phyloP scores from a whole-genome alignment of 2,329 filamentous ascomycete genomes.

The Gyromitra esculenta region DNA sequence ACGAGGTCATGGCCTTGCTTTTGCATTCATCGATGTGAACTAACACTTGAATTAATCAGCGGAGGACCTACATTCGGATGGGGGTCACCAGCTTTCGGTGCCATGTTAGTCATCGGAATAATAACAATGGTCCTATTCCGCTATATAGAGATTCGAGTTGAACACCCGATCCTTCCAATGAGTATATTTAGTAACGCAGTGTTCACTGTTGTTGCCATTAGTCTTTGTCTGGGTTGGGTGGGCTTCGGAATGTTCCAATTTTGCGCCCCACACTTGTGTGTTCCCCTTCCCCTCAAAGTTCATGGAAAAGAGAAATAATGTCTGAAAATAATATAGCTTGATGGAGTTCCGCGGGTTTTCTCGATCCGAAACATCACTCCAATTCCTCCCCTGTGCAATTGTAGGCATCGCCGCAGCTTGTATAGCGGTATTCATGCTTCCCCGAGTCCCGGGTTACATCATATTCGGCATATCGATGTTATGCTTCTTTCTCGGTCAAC shows the following conservation, averaged over 20 bases:
- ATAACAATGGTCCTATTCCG: conserved; percentile 44
- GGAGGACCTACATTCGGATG: conserved; percentile 50
- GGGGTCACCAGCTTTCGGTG: conserved; percentile 34
- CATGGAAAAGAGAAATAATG: background rate
- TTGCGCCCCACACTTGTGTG: conserved; percentile 51
- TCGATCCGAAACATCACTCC: conserved; percentile 35
- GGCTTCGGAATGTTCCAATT: conserved; percentile 54
- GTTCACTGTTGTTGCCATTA: conserved; percentile 50
- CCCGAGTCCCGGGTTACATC: conserved; percentile 48
- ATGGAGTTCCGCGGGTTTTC: conserved; percentile 50
- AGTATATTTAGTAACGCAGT: conserved; percentile 44
- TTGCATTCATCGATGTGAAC: background rate
- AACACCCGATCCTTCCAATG: conserved; percentile 53
- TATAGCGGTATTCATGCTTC: conserved; percentile 48
- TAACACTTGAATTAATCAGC: conserved; percentile 18
- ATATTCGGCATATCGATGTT: conserved; percentile 53
- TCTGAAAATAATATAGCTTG: conserved; percentile 25
- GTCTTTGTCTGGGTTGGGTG: conserved; percentile 50
- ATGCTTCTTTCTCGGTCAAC: conserved; percentile 50
- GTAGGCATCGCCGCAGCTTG: conserved; percentile 39
- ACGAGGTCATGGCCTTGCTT: background rate
- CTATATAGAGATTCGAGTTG: conserved; percentile 42
- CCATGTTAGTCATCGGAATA: conserved; percentile 39
- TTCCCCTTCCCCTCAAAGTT: background rate
- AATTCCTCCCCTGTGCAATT: conserved; percentile 43